Evolutionary conservation across 257 asterid species (phyloP).

Genomic region (Perilla frutescens): DNA sequence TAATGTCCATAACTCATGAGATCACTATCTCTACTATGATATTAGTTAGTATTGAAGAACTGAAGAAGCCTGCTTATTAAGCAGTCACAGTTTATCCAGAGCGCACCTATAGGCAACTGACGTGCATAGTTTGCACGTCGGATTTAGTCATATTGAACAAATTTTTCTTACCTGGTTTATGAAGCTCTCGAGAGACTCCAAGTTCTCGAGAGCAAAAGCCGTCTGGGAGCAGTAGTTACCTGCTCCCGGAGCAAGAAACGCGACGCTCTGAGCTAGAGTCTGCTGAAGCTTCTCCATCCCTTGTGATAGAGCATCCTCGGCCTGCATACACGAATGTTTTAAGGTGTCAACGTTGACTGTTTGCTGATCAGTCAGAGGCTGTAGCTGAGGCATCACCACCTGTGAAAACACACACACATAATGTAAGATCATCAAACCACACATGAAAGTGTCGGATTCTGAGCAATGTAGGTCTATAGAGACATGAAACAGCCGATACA

Average conservation of each 20-base stretch:
- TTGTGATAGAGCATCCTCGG: constrained; percentile 91
- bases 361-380: constrained; percentile 74
- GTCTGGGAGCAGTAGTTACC: constrained; percentile 63
- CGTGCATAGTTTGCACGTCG: no score
- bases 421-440: not conserved
- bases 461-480: not conserved
- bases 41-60: no score
- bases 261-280: constrained; percentile 70
- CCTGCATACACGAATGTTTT: constrained; percentile 83
- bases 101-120: not conserved
- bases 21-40: no score
- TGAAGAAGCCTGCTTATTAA: no score
- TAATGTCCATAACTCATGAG: no score
- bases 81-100: not conserved
- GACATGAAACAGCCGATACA: constrained; percentile 40
- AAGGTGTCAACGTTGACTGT: constrained; percentile 50
- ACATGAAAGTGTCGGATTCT: not conserved
- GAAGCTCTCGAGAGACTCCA: constrained; percentile 75
- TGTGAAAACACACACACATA: constrained; percentile 26
- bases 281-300: constrained; percentile 96
- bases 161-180: constrained; percentile 66
- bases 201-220: constrained; percentile 63
- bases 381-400: constrained; percentile 79
- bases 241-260: constrained; percentile 51
- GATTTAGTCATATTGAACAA: no score